A percentile compares a stretch with the other conserved stretches of the same genome.
These are phyloP conservation scores for Apiospora koreana DNA, from an alignment of 2,329 filamentous ascomycete species.

Conservation along the genomic window DNA sequence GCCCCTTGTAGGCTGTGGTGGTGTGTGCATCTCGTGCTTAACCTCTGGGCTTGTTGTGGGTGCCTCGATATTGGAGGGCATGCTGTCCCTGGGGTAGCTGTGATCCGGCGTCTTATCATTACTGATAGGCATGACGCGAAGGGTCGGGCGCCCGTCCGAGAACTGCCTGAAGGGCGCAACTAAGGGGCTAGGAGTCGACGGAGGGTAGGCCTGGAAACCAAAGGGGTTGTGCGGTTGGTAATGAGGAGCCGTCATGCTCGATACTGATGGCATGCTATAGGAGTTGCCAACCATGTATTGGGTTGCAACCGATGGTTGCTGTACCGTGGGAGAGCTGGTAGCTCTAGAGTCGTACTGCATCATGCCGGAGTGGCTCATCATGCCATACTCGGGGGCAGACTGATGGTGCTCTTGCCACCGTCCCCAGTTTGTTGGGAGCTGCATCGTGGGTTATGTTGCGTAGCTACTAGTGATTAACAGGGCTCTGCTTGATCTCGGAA, in stretches of 20 bases:
- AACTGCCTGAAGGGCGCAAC: slow-evolving; percentile 30
- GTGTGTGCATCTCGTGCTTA: slow-evolving; percentile 34
- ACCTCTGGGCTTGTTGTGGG: slow-evolving; percentile 35
- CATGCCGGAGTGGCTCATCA: slow-evolving; percentile 49
- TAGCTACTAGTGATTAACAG: slow-evolving; percentile 26
- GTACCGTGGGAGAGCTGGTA: slow-evolving; percentile 38
- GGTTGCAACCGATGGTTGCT: slow-evolving; percentile 44
- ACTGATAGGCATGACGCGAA: slow-evolving; percentile 31
- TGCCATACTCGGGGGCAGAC: slow-evolving; percentile 41
- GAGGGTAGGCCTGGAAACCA: slow-evolving; percentile 44
- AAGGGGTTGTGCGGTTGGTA: slow-evolving; percentile 46
- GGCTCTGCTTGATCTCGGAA: neutral
- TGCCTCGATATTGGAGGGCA: neutral
- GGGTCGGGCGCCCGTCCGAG: slow-evolving; percentile 26
- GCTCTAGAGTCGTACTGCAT: slow-evolving; percentile 51
- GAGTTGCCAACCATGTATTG: slow-evolving; percentile 48
- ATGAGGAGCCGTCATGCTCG: slow-evolving; percentile 42
- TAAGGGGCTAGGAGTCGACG: slow-evolving; percentile 26
- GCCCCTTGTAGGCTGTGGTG: slow-evolving; percentile 15
- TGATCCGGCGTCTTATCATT: slow-evolving; percentile 26
- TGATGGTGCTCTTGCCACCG: slow-evolving; percentile 55
- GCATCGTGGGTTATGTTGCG: slow-evolving; percentile 37
- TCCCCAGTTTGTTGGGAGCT: slow-evolving; percentile 54
- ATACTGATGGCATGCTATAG: slow-evolving; percentile 46
- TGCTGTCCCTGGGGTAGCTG: slow-evolving; percentile 23